Conservation (phyloP, 768 basidiomycete species). For the Cystobasidiopsis lactophilus region DNA sequence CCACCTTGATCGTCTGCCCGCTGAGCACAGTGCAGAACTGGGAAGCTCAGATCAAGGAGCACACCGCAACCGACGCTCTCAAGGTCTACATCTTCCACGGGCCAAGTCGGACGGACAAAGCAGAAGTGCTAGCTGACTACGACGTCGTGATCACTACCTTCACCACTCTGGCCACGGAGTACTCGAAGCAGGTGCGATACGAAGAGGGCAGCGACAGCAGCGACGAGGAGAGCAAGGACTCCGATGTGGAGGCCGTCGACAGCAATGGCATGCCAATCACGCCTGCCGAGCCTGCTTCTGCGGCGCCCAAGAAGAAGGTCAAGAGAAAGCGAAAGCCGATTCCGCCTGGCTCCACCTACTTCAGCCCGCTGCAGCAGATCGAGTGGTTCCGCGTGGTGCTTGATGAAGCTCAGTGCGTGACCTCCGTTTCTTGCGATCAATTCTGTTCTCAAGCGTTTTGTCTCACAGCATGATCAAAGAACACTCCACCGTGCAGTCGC, state of each 20-base stretch:
- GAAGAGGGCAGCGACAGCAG: constrained; percentile 36
- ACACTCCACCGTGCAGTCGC: constrained; percentile 73
- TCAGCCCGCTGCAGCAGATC: constrained; percentile 70
- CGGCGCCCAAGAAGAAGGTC: constrained; percentile 32
- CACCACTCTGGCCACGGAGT: constrained; percentile 84
- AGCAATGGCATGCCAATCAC: constrained; percentile 46
- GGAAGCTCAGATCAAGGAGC: constrained; percentile 96
- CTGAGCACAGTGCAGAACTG: constrained; percentile 92
- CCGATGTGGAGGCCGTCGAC: constrained; percentile 46
- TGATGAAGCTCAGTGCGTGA: constrained; percentile 21
- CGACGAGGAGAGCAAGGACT: constrained; percentile 29
- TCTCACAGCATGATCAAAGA: constrained; percentile 79
- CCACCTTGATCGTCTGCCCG: constrained; percentile 88
- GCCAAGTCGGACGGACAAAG: constrained; percentile 60
- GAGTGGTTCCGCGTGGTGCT: constrained; percentile 51
- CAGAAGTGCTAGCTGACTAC: constrained; percentile 71
- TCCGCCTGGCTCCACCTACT: constrained; percentile 34
- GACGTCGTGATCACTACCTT: constrained; percentile 96
- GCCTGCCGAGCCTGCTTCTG: no score
- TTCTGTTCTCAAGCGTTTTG: no score
- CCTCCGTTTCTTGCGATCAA: background rate
- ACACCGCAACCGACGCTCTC: constrained; percentile 23
- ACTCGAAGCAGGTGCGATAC: constrained; percentile 58
- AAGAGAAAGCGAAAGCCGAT: constrained; percentile 49
- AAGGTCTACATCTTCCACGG: constrained; percentile 86